A percentile compares a stretch with the other conserved stretches of the same genome.
These are phyloP conservation scores for Erodium maritimum DNA, from an alignment of 345 rosid species.

Conservation along the genomic window DNA sequence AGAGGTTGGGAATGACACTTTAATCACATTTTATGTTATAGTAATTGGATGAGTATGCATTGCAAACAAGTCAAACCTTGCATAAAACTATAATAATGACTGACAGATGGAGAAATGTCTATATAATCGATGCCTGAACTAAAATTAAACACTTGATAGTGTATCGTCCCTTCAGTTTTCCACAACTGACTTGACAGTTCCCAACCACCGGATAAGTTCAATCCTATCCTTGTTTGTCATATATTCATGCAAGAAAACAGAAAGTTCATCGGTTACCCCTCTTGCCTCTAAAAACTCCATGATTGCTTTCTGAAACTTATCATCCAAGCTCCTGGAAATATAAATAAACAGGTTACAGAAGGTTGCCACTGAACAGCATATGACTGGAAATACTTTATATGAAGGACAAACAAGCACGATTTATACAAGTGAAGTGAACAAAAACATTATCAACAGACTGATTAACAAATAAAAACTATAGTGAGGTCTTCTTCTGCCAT, in stretches of 20 bases:
- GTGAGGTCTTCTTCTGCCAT: neutral
- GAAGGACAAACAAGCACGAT: no score
- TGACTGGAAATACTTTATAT: neutral
- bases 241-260: slow-evolving; percentile 56
- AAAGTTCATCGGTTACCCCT: slow-evolving; percentile 49
- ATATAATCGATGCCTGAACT: neutral
- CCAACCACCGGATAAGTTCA: slow-evolving; percentile 57
- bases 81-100: neutral
- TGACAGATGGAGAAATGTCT: neutral
- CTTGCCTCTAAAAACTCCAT: slow-evolving; percentile 39
- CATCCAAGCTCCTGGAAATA: slow-evolving; percentile 45
- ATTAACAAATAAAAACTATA: no score
- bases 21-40: no score
- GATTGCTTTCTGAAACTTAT: slow-evolving; percentile 30
- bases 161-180: slow-evolving; percentile 15
- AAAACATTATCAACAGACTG: no score
- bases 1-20: neutral
- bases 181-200: slow-evolving; percentile 34
- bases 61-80: neutral
- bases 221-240: slow-evolving; percentile 65
- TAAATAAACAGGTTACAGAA: slow-evolving; percentile 5
- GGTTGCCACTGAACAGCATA: neutral
- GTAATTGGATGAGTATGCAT: neutral
- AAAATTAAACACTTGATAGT: neutral
- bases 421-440: no score